These are phyloP conservation scores for Beta macrorhiza DNA, from an alignment of 179 eudicot genomes.

Conservation along the genomic window DNA sequence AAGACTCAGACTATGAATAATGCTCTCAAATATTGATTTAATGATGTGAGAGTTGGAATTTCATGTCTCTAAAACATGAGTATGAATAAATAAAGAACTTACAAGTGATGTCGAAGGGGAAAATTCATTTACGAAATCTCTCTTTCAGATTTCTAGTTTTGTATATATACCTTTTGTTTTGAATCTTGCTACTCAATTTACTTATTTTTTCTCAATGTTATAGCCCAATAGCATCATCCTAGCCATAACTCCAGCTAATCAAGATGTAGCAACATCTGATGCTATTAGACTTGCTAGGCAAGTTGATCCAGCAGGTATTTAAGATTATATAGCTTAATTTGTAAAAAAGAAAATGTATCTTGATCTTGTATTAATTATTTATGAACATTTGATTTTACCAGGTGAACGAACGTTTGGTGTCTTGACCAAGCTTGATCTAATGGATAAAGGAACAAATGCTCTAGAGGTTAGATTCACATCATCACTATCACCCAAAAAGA, in stretches of 20 bases:
- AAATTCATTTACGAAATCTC: too few relatives aligned
- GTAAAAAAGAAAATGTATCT: not conserved
- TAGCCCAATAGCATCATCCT: constrained; percentile 72
- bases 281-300: constrained; percentile 76
- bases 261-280: constrained; percentile 76
- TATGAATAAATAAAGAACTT: too few relatives aligned
- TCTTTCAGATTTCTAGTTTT: not conserved
- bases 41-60: too few relatives aligned
- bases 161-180: not conserved
- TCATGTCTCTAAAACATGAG: too few relatives aligned
- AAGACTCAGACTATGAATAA: too few relatives aligned
- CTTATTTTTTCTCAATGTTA: not conserved
- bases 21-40: too few relatives aligned
- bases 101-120: too few relatives aligned
- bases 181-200: too few relatives aligned
- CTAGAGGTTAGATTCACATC: constrained; percentile 45
- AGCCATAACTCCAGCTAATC: constrained; percentile 77
- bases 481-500: not conserved
- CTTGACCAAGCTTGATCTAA: constrained; percentile 75
- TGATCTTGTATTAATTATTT: not conserved
- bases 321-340: not conserved
- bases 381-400: not conserved
- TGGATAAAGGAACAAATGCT: constrained; percentile 83
- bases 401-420: constrained; percentile 84
- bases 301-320: constrained; percentile 70